phyloP scores from a whole-genome alignment of 1,284 basidiomycete genomes.

The Cryptococcus sp. region DNA sequence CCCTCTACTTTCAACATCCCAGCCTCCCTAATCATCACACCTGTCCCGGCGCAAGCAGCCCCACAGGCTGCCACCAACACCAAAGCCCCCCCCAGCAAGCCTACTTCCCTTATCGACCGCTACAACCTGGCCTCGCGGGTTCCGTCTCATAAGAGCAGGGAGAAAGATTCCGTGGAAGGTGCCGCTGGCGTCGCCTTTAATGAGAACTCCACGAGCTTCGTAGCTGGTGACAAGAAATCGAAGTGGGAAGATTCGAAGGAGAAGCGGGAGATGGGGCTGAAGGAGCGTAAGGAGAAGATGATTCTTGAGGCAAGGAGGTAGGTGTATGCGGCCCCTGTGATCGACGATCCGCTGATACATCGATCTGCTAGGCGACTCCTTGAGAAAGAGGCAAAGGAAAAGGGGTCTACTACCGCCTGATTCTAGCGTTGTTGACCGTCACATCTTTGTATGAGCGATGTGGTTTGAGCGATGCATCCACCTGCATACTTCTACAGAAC shows the following conservation, averaged over 20 bases:
- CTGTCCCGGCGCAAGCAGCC: slow-evolving; percentile 8
- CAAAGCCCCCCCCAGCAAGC: slow-evolving; percentile 7
- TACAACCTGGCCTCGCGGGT: slow-evolving; percentile 28
- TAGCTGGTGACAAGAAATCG: slow-evolving; percentile 1
- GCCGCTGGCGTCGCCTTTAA: too few relatives aligned
- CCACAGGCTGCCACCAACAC: not conserved
- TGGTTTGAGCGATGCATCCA: not conserved
- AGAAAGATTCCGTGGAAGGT: slow-evolving; percentile 10
- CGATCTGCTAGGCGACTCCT: slow-evolving; percentile 30
- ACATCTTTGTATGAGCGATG: slow-evolving; percentile 6
- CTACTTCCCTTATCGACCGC: slow-evolving; percentile 37
- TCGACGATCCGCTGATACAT: not conserved
- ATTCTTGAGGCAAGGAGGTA: slow-evolving; percentile 45
- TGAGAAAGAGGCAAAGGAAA: slow-evolving; percentile 31
- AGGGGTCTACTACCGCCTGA: not conserved
- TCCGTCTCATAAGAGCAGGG: slow-evolving; percentile 28
- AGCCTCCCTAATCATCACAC: slow-evolving; percentile 21
- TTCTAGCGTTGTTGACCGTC: not conserved
- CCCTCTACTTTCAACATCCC: slow-evolving; percentile 32
- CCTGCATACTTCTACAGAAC: not conserved
- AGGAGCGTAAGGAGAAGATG: slow-evolving; percentile 46
- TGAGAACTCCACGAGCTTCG: too few relatives aligned
- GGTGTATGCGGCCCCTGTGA: slow-evolving; percentile 16
- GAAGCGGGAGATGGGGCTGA: slow-evolving; percentile 38
- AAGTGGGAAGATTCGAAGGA: slow-evolving; percentile 46